phyloP scores from a whole-genome alignment of 2,329 filamentous ascomycete genomes.

The Balansia obtecta region DNA sequence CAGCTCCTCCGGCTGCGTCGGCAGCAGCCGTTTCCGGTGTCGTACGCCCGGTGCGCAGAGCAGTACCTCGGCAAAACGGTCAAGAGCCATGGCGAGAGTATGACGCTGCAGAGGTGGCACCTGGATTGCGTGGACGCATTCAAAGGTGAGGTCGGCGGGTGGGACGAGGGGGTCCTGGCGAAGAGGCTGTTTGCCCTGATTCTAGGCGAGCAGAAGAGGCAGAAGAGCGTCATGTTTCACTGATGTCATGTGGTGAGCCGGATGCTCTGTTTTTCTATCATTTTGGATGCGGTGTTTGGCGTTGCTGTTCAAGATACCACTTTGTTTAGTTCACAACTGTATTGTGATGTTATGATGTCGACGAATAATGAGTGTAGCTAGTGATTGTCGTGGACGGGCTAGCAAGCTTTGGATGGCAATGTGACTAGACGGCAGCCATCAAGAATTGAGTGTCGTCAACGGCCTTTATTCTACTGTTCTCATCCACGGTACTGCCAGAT shows the following conservation, averaged over 20 bases:
- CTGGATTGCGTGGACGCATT: conserved; percentile 46
- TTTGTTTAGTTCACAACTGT: too few species aligned
- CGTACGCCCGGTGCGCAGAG: conserved; percentile 17
- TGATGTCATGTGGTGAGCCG: conserved; percentile 7
- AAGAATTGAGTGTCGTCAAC: too few species aligned
- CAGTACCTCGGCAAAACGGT: conserved; percentile 37
- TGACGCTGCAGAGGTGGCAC: conserved; percentile 43
- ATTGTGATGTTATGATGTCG: too few species aligned
- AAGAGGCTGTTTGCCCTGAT: conserved; percentile 42
- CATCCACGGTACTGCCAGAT: too few species aligned
- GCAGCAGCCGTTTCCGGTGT: conserved; percentile 22
- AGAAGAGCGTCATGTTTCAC: conserved; percentile 18
- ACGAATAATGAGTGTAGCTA: too few species aligned
- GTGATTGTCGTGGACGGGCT: too few species aligned
- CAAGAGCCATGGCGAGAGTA: conserved; percentile 29
- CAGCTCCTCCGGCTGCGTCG: conserved; percentile 37
- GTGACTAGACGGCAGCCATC: too few species aligned
- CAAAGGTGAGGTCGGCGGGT: conserved; percentile 31
- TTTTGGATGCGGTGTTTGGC: not conserved
- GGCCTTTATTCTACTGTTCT: too few species aligned
- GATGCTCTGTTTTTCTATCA: conserved; percentile 2
- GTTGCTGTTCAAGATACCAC: conserved; percentile 7
- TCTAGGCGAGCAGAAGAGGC: conserved; percentile 32
- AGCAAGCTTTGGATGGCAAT: too few species aligned
- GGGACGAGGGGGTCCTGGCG: conserved; percentile 35